Percentiles rank a stretch among this genome's conserved stretches.
These are phyloP conservation scores for Moricandia arvensis DNA, from an alignment of 345 rosid genomes.

Conservation along the genomic window DNA sequence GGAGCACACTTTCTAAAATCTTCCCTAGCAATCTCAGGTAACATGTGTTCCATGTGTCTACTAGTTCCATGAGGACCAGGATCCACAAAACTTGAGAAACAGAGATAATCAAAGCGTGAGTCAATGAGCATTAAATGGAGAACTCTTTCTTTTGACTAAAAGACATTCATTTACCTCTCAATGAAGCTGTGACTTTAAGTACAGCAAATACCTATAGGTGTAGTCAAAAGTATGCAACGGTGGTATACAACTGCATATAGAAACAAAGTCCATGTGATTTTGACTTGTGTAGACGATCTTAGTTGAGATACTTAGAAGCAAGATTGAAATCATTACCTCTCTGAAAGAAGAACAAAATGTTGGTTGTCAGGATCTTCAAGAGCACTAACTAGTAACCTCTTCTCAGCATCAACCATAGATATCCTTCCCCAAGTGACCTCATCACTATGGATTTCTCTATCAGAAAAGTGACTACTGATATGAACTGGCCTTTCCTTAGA, in stretches of 20 bases:
- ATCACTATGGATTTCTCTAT: constrained; percentile 67
- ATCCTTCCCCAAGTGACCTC: constrained; percentile 97
- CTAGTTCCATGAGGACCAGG: constrained; percentile 98
- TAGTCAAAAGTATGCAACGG: constrained; percentile 78
- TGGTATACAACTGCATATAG: constrained; percentile 87
- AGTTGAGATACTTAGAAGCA: too few relatives aligned
- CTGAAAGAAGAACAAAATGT: constrained; percentile 94
- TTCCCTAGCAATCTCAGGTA: constrained; percentile 77
- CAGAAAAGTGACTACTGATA: constrained; percentile 62
- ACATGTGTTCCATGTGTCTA: constrained; percentile 89
- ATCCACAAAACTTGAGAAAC: constrained; percentile 72
- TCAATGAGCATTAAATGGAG: constrained; percentile 2
- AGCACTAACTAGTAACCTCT: constrained; percentile 76
- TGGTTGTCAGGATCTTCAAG: constrained; percentile 86
- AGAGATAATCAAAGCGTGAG: constrained; percentile 3
- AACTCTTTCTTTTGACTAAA: too few relatives aligned
- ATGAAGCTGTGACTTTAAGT: constrained; percentile 83
- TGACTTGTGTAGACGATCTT: too few relatives aligned
- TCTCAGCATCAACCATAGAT: constrained; percentile 97
- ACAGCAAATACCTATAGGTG: constrained; percentile 74
- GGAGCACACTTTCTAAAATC: constrained; percentile 99
- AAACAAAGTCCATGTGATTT: not conserved
- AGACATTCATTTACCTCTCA: constrained; percentile 63
- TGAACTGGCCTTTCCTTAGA: constrained; percentile 75
- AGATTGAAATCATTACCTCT: constrained; percentile 53